Evolutionary conservation across 306 rosid genomes (phyloP).

Genomic region (Sechiopsis laciniata): DNA sequence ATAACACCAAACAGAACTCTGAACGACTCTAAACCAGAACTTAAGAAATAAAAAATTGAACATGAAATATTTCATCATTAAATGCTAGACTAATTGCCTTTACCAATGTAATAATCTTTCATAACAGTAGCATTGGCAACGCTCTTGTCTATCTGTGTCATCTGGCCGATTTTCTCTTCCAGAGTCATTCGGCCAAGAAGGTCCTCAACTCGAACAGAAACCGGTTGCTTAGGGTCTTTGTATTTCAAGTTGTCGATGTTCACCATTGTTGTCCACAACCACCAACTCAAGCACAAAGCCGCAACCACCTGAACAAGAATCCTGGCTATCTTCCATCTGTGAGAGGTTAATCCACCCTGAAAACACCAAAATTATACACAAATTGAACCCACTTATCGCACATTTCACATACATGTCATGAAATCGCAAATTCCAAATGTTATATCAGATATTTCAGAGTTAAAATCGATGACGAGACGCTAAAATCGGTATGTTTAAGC

Average conservation of each 20-base stretch:
- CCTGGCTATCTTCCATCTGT: conserved; percentile 36
- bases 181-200: too few relatives aligned
- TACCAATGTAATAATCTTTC: conserved; percentile 68
- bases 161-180: too few relatives aligned
- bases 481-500: too few relatives aligned
- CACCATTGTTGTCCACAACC: conserved; percentile 41
- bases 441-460: neutral
- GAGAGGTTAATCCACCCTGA: conserved; percentile 30
- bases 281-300: conserved; percentile 41
- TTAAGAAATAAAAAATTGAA: neutral
- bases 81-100: neutral
- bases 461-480: too few relatives aligned
- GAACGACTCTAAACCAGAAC: neutral
- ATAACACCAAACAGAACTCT: neutral
- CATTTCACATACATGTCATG: neutral
- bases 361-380: conserved; percentile 12
- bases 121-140: conserved; percentile 59
- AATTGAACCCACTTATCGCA: neutral
- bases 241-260: conserved; percentile 54
- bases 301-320: conserved; percentile 30
- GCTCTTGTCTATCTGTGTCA: conserved; percentile 63
- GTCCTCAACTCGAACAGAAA: neutral
- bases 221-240: conserved; percentile 65
- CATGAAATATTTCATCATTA: conserved; percentile 8
- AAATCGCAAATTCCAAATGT: neutral